These are phyloP conservation scores for Scytalidium lignicola DNA, from an alignment of 2,329 filamentous ascomycete species.

Conservation along the genomic window DNA sequence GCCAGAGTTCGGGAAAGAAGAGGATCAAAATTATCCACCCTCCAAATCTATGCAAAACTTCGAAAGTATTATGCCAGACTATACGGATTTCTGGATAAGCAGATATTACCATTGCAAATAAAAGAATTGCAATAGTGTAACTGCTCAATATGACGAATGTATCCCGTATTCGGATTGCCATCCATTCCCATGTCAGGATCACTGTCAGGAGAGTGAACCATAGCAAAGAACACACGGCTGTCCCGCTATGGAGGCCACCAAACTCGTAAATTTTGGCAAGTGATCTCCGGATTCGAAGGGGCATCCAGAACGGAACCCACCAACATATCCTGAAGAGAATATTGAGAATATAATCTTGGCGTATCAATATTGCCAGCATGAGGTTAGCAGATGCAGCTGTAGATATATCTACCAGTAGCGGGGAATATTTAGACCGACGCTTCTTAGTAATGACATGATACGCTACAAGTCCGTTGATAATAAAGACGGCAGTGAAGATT, in stretches of 20 bases:
- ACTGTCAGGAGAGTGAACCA: constrained; percentile 38
- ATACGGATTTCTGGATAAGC: constrained; percentile 47
- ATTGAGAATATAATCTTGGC: constrained; percentile 51
- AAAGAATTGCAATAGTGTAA: constrained; percentile 33
- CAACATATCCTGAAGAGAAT: constrained; percentile 40
- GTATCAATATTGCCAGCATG: constrained; percentile 42
- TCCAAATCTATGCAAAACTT: constrained; percentile 50
- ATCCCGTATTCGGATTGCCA: constrained; percentile 11
- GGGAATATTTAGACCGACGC: constrained; percentile 15
- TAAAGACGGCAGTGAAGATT: constrained; percentile 48
- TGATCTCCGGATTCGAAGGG: constrained; percentile 40
- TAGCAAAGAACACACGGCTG: constrained; percentile 38
- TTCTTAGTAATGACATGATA: constrained; percentile 32
- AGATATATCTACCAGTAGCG: constrained; percentile 10
- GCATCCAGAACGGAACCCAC: constrained; percentile 38
- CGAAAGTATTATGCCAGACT: constrained; percentile 50
- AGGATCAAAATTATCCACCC: constrained; percentile 48
- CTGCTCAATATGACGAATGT: constrained; percentile 15
- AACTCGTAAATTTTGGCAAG: constrained; percentile 45
- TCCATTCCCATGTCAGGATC: not conserved
- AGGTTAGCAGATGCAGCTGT: constrained; percentile 40
- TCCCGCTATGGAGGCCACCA: constrained; percentile 45
- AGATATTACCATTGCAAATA: constrained; percentile 42
- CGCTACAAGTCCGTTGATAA: constrained; percentile 40
- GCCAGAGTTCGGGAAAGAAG: constrained; percentile 44